Conservation (phyloP, 305 asterid genomes). For the Euphrasia arctica region DNA sequence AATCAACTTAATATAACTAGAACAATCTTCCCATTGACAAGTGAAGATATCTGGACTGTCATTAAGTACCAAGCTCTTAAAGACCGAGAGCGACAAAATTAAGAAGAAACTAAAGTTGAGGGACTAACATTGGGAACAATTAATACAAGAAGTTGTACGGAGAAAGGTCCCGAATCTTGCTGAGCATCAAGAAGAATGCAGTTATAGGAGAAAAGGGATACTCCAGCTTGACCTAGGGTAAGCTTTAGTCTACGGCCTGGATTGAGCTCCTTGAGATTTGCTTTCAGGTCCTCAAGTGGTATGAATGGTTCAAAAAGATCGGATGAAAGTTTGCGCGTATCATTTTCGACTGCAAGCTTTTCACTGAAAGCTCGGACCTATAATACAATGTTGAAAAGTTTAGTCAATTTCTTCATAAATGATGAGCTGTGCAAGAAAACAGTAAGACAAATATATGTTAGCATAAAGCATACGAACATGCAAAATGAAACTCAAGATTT, state of each 20-base stretch:
- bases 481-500: no score
- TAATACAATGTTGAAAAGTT: slow-evolving; percentile 28
- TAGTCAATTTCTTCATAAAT: slow-evolving; percentile 11
- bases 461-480: slow-evolving; percentile 15
- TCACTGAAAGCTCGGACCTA: slow-evolving; percentile 53
- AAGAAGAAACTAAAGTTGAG: not conserved
- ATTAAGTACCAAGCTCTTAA: not conserved
- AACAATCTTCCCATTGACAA: no score
- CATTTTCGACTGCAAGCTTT: slow-evolving; percentile 61
- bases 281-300: slow-evolving; percentile 22
- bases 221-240: slow-evolving; percentile 67
- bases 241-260: slow-evolving; percentile 78
- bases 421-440: slow-evolving; percentile 17
- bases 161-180: slow-evolving; percentile 50
- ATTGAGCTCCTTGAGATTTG: slow-evolving; percentile 47
- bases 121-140: slow-evolving; percentile 78
- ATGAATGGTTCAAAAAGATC: slow-evolving; percentile 49
- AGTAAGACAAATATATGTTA: slow-evolving; percentile 15
- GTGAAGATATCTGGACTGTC: no score
- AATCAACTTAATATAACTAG: no score
- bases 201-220: slow-evolving; percentile 57
- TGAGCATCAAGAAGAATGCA: slow-evolving; percentile 81
- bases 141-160: slow-evolving; percentile 64
- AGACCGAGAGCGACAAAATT: slow-evolving; percentile 3
- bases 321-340: slow-evolving; percentile 46